phyloP scores from a whole-genome alignment of 306 rosid species.

The Trifolium dubium region DNA sequence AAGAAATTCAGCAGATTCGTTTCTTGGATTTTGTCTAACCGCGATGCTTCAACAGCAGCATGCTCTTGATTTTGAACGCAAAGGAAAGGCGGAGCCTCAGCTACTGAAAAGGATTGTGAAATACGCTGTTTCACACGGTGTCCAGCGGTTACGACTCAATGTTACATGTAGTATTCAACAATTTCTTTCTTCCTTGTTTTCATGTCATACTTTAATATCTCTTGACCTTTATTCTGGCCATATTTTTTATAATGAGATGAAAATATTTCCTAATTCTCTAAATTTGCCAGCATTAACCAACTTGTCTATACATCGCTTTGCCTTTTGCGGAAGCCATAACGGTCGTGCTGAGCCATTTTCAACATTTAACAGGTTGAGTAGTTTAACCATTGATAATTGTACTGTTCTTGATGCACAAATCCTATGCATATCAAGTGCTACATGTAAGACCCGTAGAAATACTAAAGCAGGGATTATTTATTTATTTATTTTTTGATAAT shows the following conservation, averaged over 20 bases:
- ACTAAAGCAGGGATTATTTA: too few species aligned
- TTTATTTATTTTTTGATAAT: too few species aligned
- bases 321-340: background rate
- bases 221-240: conserved; percentile 3
- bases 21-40: too few species aligned
- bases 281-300: conserved; percentile 1
- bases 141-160: too few species aligned
- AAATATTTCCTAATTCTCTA: background rate
- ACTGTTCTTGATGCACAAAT: background rate
- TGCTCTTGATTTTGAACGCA: too few species aligned
- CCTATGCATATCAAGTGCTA: conserved; percentile 1
- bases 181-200: background rate
- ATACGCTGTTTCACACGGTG: too few species aligned
- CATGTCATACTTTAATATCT: conserved; percentile 28
- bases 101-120: too few species aligned
- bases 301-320: background rate
- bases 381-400: conserved; percentile 16
- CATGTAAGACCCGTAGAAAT: too few species aligned
- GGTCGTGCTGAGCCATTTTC: conserved; percentile 13
- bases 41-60: too few species aligned
- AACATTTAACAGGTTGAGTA: background rate
- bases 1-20: too few species aligned
- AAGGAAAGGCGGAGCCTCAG: too few species aligned
- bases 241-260: background rate
- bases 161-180: too few species aligned